Percentiles rank a stretch among this genome's conserved stretches.
Conservation (phyloP, 2,329 filamentous ascomycete species). For the Diaporthe australafricana region DNA sequence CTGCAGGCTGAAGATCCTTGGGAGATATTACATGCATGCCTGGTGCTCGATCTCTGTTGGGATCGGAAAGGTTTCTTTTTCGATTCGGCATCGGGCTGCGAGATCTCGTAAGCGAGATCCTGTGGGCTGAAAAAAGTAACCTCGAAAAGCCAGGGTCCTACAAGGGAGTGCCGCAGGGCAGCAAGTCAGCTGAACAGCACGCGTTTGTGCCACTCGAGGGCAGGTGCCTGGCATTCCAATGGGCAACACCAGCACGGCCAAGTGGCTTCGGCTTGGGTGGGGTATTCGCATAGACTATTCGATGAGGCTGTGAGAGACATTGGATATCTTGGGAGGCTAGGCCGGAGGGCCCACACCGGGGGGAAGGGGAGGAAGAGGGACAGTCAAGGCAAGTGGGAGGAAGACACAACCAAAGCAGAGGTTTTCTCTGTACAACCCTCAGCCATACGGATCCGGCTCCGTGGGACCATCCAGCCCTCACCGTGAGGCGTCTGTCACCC, state of each 20-base stretch:
- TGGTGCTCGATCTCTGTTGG: slow-evolving; percentile 26
- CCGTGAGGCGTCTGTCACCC: slow-evolving; percentile 37
- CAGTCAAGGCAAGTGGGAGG: slow-evolving; percentile 5
- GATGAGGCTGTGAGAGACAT: slow-evolving; percentile 35
- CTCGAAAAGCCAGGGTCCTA: slow-evolving; percentile 7
- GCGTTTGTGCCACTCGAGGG: slow-evolving; percentile 28
- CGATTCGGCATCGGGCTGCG: slow-evolving; percentile 13
- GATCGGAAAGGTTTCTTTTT: slow-evolving; percentile 22
- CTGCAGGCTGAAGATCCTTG: slow-evolving; percentile 17
- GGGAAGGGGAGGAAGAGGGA: not conserved
- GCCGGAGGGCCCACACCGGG: not conserved
- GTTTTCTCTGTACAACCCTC: slow-evolving; percentile 31
- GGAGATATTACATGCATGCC: slow-evolving; percentile 8
- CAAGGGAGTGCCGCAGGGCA: slow-evolving; percentile 25
- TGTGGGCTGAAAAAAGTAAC: slow-evolving; percentile 34
- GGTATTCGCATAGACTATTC: slow-evolving; percentile 34
- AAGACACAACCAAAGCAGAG: slow-evolving; percentile 16
- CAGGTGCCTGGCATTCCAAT: slow-evolving; percentile 29
- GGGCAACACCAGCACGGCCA: slow-evolving; percentile 9
- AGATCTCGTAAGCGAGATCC: slow-evolving; percentile 27
- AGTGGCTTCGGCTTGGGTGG: slow-evolving; percentile 36
- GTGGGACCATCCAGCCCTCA: slow-evolving; percentile 17
- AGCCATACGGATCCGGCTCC: slow-evolving; percentile 28
- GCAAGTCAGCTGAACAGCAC: slow-evolving; percentile 35
- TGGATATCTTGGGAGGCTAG: slow-evolving; percentile 27